Base-by-base conservation (phyloP, 371 early-diverging fungal genomes). In the Batkoa obscura region DNA sequence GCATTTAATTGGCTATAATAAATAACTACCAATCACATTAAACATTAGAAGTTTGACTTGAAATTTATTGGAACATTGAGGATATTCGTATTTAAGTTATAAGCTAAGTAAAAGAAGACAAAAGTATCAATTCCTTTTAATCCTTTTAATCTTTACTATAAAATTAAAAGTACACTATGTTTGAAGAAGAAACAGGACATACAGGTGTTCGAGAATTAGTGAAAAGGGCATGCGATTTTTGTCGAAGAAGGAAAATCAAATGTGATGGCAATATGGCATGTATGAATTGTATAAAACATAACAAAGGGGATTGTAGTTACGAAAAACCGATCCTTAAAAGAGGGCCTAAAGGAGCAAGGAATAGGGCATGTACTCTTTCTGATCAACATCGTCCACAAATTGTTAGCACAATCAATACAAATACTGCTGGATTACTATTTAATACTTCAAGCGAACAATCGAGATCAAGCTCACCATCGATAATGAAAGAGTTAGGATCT, bases 141-240 rank as follows among this genome's bases (percentile, higher is more conserved):
- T 23, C 23, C 23, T 23, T 23, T 23, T 23, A 23, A 23, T 23
- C 23, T 23, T 23, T 23, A 23, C 23, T 23, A 23, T 23, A 23
- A 23, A 23, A 23, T 23, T 23, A 23, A 23, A 23, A 23, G 23
- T 23, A 23, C 23, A 23, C 23, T 23, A 23, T 23, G 23, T 23
- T 23, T 23, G 23, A 23, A 23, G 23, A 23, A 23, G 23, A 23
- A 23, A 23, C 23, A 23, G 23, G 23, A 23, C 23, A 23, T 23
- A 23, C 23, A 23, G 23, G 23, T 23, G 23, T 23, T 23, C 23
- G 23, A 23, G 23, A 12, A 13, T 34, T 8, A 15, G 10, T 36
- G 8, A 50, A 50, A 35, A 50, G 34, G 51, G 51, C 51, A 9
- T 50, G 51, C 34, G 51, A 50, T 35, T 50, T 50, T 15, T 50